Conservation (phyloP, 1,139 yeast species). For the Pichia sp. region DNA sequence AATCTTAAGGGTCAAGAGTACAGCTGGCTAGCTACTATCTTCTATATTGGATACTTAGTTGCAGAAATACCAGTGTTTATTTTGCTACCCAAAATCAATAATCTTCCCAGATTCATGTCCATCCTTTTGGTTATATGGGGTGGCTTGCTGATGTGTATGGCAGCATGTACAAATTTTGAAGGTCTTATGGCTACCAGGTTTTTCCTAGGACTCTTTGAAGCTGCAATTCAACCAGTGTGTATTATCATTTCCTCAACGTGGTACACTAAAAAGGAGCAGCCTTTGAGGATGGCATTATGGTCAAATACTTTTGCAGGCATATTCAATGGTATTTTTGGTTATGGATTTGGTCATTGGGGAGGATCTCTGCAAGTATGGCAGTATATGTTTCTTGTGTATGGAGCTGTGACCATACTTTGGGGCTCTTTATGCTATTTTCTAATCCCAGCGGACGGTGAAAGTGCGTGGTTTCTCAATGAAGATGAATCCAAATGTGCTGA, state of each 20-base stretch:
- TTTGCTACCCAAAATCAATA: constrained; percentile 42
- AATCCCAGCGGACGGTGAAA: constrained; percentile 49
- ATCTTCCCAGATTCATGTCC: constrained; percentile 33
- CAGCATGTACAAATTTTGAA: constrained; percentile 29
- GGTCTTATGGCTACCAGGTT: constrained; percentile 34
- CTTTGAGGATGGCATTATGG: constrained; percentile 33
- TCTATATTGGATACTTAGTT: constrained; percentile 45
- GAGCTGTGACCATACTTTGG: constrained; percentile 24
- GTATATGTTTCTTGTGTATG: constrained; percentile 22
- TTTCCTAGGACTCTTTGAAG: constrained; percentile 33
- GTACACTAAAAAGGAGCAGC: constrained; percentile 30
- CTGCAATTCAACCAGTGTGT: constrained; percentile 32
- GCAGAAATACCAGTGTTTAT: constrained; percentile 41
- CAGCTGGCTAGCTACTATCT: constrained; percentile 47
- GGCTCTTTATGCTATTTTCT: constrained; percentile 27
- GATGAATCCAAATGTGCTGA: constrained; percentile 35
- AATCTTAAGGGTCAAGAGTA: constrained; percentile 16
- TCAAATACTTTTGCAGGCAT: constrained; percentile 23
- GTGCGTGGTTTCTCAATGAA: constrained; percentile 44
- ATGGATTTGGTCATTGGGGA: constrained; percentile 32
- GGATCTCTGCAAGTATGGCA: constrained; percentile 23
- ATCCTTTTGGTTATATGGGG: constrained; percentile 43
- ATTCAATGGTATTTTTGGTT: constrained; percentile 24
- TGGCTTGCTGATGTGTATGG: constrained; percentile 33
- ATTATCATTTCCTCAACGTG: constrained; percentile 25